These are phyloP conservation scores for Sclerotinia subarctica DNA, from an alignment of 2,329 filamentous ascomycete species.

Conservation along the genomic window DNA sequence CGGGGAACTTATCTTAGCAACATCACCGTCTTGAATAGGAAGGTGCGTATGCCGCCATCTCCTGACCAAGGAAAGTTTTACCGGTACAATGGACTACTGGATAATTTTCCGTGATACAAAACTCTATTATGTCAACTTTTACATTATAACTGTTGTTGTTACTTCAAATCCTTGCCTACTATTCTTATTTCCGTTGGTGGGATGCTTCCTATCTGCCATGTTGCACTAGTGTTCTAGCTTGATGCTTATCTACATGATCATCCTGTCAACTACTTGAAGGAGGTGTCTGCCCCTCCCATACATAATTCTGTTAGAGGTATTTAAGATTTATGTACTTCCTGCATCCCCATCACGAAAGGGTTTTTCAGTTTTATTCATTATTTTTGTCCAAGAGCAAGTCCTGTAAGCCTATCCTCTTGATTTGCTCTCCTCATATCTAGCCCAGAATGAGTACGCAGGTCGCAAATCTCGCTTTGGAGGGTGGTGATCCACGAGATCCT, in stretches of 20 bases:
- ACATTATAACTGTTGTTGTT: background rate
- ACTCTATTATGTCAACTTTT: background rate
- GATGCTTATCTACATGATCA: conserved; percentile 8
- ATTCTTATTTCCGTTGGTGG: conserved; percentile 3
- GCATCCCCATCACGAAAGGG: background rate
- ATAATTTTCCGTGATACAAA: background rate
- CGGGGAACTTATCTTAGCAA: background rate
- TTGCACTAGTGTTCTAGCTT: background rate
- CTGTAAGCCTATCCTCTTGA: background rate
- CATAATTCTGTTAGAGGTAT: background rate
- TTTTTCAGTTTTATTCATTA: background rate
- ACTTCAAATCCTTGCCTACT: background rate
- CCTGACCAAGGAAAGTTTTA: background rate
- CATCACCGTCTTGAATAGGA: background rate
- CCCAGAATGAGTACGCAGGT: conserved; percentile 23
- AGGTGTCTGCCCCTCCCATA: background rate
- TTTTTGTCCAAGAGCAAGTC: background rate
- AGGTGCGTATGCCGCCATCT: conserved; percentile 4
- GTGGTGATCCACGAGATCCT: conserved; percentile 30
- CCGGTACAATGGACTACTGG: background rate
- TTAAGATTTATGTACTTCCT: background rate
- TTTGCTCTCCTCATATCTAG: conserved; percentile 7
- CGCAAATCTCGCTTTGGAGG: conserved; percentile 32
- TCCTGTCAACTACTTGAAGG: conserved; percentile 9
- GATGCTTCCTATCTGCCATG: background rate